These are phyloP conservation scores for Angomonas deanei DNA, from an alignment of 208 protist species.

Conservation along the genomic window DNA sequence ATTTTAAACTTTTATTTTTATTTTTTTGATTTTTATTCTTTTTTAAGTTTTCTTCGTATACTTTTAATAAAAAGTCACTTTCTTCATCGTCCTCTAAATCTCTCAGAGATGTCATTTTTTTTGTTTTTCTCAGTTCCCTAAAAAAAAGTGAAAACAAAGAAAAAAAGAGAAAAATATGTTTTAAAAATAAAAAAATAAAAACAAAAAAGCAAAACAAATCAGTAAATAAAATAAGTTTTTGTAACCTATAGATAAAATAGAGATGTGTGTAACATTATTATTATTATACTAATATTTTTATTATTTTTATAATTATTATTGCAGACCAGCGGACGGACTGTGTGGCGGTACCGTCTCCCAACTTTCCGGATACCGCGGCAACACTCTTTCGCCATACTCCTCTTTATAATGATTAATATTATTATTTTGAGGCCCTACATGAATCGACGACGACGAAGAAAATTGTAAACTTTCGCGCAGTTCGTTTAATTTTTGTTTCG, in stretches of 20 bases:
- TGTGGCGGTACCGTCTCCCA: conserved; percentile 86
- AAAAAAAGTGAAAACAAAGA: neutral
- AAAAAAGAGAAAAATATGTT: conserved; percentile 16
- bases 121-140: neutral
- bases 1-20: neutral
- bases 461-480: conserved; percentile 64
- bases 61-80: no score
- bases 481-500: conserved; percentile 42
- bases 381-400: conserved; percentile 66
- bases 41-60: no score
- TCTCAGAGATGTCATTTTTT: conserved; percentile 6
- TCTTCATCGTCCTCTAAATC: neutral
- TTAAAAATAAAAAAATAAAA: neutral
- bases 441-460: conserved; percentile 8
- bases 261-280: no score
- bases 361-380: conserved; percentile 76
- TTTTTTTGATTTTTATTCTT: conserved; percentile 3
- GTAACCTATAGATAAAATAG: conserved; percentile 7
- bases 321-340: conserved; percentile 49
- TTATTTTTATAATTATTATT: conserved; percentile 10
- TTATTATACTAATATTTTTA: conserved; percentile 8
- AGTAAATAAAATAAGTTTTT: conserved; percentile 3
- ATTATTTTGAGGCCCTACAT: neutral
- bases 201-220: conserved; percentile 7
- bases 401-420: conserved; percentile 26